Conservation (phyloP, 148 eudicot species). For the Hydrangea macrophylla region DNA sequence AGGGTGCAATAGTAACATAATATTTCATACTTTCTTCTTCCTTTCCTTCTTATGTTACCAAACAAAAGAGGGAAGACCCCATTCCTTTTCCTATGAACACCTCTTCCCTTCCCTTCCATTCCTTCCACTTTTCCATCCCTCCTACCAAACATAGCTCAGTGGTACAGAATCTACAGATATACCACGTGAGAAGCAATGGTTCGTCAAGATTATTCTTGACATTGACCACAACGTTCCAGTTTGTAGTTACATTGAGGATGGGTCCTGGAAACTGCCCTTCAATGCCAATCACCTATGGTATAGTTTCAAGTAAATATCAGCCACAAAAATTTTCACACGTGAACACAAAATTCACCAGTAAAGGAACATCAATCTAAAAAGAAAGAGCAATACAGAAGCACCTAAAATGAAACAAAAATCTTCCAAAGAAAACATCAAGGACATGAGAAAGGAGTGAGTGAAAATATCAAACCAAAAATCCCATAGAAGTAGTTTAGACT, state of each 20-base stretch:
- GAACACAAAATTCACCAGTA: conserved; percentile 2
- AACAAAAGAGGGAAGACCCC: too few species aligned
- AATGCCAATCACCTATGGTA: conserved; percentile 78
- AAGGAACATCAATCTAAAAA: background rate
- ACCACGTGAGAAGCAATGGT: conserved; percentile 95
- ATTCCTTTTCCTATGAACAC: too few species aligned
- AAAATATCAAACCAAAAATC: background rate
- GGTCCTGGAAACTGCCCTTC: conserved; percentile 97
- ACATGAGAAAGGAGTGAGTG: background rate
- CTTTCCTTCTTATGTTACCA: too few species aligned
- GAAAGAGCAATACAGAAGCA: background rate
- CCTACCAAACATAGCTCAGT: too few species aligned
- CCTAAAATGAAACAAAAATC: background rate
- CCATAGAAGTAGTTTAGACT: background rate
- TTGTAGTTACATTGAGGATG: conserved; percentile 83
- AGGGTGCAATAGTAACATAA: too few species aligned
- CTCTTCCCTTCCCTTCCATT: too few species aligned
- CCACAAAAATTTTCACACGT: background rate
- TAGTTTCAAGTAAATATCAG: conserved; percentile 15
- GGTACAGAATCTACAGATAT: conserved; percentile 19
- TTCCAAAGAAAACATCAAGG: background rate
- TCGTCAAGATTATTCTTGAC: conserved; percentile 88
- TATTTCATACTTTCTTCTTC: too few species aligned
- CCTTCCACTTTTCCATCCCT: too few species aligned
- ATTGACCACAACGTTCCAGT: conserved; percentile 91